Base-by-base conservation (phyloP, 2,329 filamentous ascomycete species). In the Hypocrella siamensis region DNA sequence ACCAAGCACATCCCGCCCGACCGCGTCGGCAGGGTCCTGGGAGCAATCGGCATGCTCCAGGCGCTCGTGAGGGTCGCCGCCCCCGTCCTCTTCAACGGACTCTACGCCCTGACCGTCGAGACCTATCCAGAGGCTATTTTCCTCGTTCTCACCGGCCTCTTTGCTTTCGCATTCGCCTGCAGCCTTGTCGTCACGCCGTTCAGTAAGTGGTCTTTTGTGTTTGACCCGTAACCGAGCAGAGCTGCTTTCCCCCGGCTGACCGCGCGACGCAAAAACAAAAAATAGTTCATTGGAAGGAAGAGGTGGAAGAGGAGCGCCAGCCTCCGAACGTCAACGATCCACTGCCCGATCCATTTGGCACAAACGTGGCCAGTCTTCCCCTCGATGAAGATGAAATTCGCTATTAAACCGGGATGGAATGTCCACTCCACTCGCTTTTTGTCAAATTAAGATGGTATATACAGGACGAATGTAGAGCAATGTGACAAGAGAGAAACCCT, bases 1-100 rank as follows among this genome's bases (percentile, higher is more conserved):
- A 94, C 85, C 15, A 96, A 94, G 50, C 90, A 96, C 51, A 78
- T 96, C 0, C 83, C 86, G 0, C 65, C 75, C 1, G 80, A 90
- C 40, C 70, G 71, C 29, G 78, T 90, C 0, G 90, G 90, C 0
- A 76, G 90, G 50, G 61, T 96, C n/a, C 67, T 98, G 0, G 90
- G 90, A 16, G 86, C 85, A 2, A 79, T 78, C 12, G 90, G 88
- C 0, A 61, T 96, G 38, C 56, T 96, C 35, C 88, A 96, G 54
- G 80, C 84, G 1, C 56, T 93, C 22, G 72, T 81, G 3, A 66
- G 85, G 38, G 74, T 96, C 3, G 51, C 93, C 10, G 76, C 79
- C 1, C 90, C 90, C 0, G 67, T 83, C 0, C 48, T 88, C 2
- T 93, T 94, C 55, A 93, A 90, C 46, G 70, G 81, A 5, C 71